Percentiles rank a stretch among this genome's conserved stretches.
Evolutionary conservation across 1,139 yeast genomes (phyloP).

Genomic region (Yamadazyma sp.): DNA sequence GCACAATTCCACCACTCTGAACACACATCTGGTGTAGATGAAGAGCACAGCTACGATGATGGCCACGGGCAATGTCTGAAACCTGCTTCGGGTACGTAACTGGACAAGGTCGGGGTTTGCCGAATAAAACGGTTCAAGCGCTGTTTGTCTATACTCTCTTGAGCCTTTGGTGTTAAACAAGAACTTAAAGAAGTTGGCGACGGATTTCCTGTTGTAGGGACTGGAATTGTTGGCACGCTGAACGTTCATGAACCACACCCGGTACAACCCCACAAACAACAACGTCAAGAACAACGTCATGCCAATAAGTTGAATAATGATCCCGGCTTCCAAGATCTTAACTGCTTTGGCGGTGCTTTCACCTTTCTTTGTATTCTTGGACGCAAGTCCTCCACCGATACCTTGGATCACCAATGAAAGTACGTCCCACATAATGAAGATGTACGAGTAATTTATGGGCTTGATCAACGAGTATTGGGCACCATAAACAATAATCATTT

Average conservation of each 20-base stretch:
- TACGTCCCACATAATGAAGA: conserved; percentile 68
- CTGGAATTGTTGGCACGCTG: conserved; percentile 17
- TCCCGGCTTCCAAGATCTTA: conserved; percentile 81
- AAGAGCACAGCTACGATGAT: conserved; percentile 55
- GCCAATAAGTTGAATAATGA: conserved; percentile 73
- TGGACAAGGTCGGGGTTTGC: conserved; percentile 40
- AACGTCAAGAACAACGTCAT: conserved; percentile 64
- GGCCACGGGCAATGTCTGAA: conserved; percentile 45
- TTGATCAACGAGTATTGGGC: conserved; percentile 56
- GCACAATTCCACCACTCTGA: conserved; percentile 76
- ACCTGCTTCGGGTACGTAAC: conserved; percentile 41
- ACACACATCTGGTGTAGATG: conserved; percentile 72
- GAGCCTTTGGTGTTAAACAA: conserved; percentile 28
- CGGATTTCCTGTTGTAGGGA: conserved; percentile 26
- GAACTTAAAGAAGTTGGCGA: conserved; percentile 29
- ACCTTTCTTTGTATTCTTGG: conserved; percentile 46
- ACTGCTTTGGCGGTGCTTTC: conserved; percentile 58
- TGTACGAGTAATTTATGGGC: conserved; percentile 75
- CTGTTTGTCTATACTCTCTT: conserved; percentile 20
- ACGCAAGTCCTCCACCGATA: conserved; percentile 73
- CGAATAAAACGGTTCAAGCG: conserved; percentile 34
- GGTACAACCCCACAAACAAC: conserved; percentile 53
- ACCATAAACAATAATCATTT: conserved; percentile 70
- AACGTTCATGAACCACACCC: conserved; percentile 41
- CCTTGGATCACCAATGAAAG: conserved; percentile 76